Conservation (phyloP, 169 alveolate species). For the Sarcocystis neurona region DNA sequence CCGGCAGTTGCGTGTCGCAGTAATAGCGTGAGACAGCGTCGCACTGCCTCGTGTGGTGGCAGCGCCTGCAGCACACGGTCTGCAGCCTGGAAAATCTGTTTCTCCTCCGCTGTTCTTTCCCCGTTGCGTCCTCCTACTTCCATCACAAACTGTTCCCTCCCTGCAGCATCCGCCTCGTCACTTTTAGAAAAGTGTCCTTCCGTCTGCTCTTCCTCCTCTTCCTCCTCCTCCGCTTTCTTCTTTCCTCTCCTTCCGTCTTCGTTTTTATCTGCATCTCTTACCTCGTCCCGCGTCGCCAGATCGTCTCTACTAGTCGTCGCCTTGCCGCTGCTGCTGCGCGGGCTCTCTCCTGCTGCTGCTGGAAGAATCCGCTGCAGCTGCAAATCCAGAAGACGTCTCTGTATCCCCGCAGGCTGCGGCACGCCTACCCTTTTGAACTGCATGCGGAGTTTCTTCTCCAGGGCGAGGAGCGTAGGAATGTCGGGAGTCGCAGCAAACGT, state of each 20-base stretch:
- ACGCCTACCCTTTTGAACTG: constrained; percentile 67
- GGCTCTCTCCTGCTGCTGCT: neutral
- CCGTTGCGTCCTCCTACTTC: no score
- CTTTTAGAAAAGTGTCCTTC: no score
- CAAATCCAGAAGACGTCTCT: constrained; percentile 54
- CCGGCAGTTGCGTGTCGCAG: no score
- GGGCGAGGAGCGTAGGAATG: constrained; percentile 57
- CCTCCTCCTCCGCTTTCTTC: constrained; percentile 34
- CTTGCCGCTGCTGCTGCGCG: constrained; percentile 37
- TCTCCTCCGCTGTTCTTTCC: no score
- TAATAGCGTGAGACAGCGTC: no score
- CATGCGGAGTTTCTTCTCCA: constrained; percentile 60
- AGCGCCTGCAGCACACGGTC: no score
- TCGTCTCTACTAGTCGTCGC: constrained; percentile 33
- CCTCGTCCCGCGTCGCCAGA: constrained; percentile 43
- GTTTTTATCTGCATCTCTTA: constrained; percentile 44
- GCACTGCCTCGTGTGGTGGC: no score
- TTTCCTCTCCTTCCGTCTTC: constrained; percentile 11
- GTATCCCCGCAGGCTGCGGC: constrained; percentile 66
- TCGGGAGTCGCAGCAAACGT: constrained; percentile 56
- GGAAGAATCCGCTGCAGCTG: constrained; percentile 17
- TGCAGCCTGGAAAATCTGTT: no score
- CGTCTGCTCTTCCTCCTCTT: constrained; percentile 18
- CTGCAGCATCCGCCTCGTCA: no score
- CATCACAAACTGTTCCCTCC: no score